Evolutionary conservation across 768 basidiomycete genomes (phyloP).

Genomic region (Cytidiella melzeri): DNA sequence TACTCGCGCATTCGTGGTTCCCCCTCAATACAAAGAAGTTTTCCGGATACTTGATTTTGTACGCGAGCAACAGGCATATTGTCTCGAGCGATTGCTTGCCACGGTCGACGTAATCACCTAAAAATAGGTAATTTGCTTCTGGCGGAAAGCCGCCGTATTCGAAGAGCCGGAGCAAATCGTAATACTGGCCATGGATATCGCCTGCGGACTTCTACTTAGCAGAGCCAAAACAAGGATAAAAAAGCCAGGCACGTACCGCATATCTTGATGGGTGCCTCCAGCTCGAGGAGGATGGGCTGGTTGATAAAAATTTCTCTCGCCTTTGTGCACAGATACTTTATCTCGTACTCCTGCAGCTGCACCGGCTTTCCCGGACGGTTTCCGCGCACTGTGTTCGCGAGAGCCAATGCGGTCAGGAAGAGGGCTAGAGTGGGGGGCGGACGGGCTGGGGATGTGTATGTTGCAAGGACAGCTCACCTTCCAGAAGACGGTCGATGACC

Average conservation of each 20-base stretch:
- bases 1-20: constrained; percentile 98
- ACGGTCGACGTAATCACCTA: constrained; percentile 98
- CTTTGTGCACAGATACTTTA: constrained; percentile 98
- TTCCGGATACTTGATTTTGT: constrained; percentile 99
- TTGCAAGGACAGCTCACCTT: constrained; percentile 71
- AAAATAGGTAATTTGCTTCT: constrained; percentile 99
- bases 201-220: constrained; percentile 43
- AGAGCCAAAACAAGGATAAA: constrained; percentile 3
- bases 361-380: constrained; percentile 99
- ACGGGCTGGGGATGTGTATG: constrained; percentile 6
- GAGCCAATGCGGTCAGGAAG: constrained; percentile 12
- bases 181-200: constrained; percentile 99
- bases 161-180: constrained; percentile 94
- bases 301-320: constrained; percentile 99
- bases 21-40: constrained; percentile 99
- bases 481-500: constrained; percentile 95
- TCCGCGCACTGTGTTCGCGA: constrained; percentile 68
- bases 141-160: constrained; percentile 99
- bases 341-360: constrained; percentile 97
- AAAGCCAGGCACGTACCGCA: constrained; percentile 61
- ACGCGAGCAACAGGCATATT: constrained; percentile 97
- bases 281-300: constrained; percentile 94
- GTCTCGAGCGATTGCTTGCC: constrained; percentile 99
- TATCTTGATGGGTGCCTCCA: constrained; percentile 99
- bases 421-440: too few species aligned